A percentile compares a stretch with the other conserved stretches of the same genome.
These are phyloP conservation scores for Solanum appendiculatum DNA, from an alignment of 257 asterid genomes.

Conservation along the genomic window DNA sequence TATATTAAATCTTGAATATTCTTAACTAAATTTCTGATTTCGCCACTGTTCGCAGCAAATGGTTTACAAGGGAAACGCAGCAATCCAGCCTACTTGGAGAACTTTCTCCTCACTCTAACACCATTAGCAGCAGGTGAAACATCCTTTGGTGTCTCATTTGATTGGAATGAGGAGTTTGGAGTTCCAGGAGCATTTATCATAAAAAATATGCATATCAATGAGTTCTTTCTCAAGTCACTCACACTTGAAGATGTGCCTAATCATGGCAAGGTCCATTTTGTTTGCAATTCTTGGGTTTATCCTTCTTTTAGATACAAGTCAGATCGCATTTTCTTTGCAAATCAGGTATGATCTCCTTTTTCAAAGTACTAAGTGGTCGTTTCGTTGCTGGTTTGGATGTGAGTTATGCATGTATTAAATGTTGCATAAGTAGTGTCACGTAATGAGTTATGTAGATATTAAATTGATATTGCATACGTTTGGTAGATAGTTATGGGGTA, in stretches of 20 bases:
- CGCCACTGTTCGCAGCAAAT: background rate
- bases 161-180: conserved; percentile 13
- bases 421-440: background rate
- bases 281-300: conserved; percentile 32
- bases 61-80: conserved; percentile 15
- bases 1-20: too few relatives aligned
- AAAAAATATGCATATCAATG: conserved; percentile 12
- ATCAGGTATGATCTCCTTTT: conserved; percentile 13
- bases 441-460: background rate
- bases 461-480: too few relatives aligned
- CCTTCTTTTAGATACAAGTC: conserved; percentile 10
- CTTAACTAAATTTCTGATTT: too few relatives aligned
- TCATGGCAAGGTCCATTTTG: conserved; percentile 10
- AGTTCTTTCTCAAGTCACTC: conserved; percentile 29
- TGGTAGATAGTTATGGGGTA: background rate
- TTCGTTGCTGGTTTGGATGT: background rate
- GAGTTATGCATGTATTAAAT: too few relatives aligned
- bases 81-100: conserved; percentile 12
- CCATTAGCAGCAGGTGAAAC: conserved; percentile 16
- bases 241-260: conserved; percentile 17
- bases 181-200: conserved; percentile 28
- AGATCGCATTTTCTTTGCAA: conserved; percentile 23
- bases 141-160: conserved; percentile 10
- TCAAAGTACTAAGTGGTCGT: background rate
- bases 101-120: background rate